Evolutionary conservation across 2,329 filamentous ascomycete species (phyloP), one percentile per base, ranked within the genome.

Genomic region (Aspergillus aculeatinus): DNA sequence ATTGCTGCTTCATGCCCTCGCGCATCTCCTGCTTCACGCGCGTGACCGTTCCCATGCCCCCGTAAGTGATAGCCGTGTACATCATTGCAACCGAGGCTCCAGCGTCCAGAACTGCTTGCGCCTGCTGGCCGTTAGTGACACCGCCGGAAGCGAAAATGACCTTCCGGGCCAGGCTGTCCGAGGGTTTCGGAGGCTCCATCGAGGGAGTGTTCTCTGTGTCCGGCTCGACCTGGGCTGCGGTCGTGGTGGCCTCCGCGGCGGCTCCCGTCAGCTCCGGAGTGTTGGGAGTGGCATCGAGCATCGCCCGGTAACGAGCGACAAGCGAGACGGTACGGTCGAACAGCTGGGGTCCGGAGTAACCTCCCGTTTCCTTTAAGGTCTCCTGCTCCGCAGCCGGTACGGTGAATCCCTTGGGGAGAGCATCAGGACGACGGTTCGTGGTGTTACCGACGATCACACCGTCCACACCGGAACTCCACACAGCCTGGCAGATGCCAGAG

Each of bases 381-480:
- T 80, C 77, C 66, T 87, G 82, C 72, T 99, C 94, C 64, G 84
- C 81, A 2, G 80, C 69, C 0, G 88, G 84, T 27, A 96, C 81
- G 35, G 80, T 75, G 65, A 89, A 85, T 27, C 89, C 87, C 25
- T 83, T 78, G 0, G 92, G 89, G 0, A 94, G 73, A 2, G 93
- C 79, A 3, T 87, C 88, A 0, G 88, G 84, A 48, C 95, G 84
- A 65, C 88, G 85, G 78, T 95, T 96, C 2, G 95, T 99, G 0
- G 95, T 99, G 80, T 99, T 99, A 11, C 94, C 95, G 4, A 99
- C 94, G 63, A 99, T 97, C 39, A 99, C 87, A 29, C 95, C 95
- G 68, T 97, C 93, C 2, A 98, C 93, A 6, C 93, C 93, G 61
- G 90, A 92, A 66, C 82, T 82, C 81, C 87, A 89, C 12, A 96